A percentile compares a stretch with the other conserved stretches of the same genome.
Evolutionary conservation across 768 basidiomycete species (phyloP).

Genomic region (Termitomyces sp.): DNA sequence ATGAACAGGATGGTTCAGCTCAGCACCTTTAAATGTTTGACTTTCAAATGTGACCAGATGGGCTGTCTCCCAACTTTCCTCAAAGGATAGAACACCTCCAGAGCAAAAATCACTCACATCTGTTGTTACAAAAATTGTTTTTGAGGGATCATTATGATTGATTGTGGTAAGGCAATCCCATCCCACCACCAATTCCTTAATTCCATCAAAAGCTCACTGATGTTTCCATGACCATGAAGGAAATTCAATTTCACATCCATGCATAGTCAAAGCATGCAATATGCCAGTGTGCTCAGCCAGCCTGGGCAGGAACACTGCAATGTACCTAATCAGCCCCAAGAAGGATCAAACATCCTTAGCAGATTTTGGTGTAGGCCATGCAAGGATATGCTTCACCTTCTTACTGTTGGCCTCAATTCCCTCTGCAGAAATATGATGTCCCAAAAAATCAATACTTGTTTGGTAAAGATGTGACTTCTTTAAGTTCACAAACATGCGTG

Average conservation of each 20-base stretch:
- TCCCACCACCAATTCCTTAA: no score
- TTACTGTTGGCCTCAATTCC: constrained; percentile 1
- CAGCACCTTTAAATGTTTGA: no score
- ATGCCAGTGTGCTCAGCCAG: background rate
- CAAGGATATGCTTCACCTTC: constrained; percentile 18
- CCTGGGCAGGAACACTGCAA: constrained; percentile 1
- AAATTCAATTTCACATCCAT: background rate
- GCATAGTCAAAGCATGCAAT: background rate
- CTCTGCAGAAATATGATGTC: background rate
- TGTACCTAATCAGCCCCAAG: constrained; percentile 17
- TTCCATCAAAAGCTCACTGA: background rate
- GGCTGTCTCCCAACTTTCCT: no score
- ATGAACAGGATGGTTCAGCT: no score
- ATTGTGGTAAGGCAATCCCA: no score
- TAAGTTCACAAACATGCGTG: background rate
- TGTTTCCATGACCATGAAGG: background rate
- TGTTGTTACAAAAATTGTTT: no score
- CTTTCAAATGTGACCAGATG: no score
- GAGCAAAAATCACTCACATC: no score
- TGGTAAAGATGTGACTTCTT: background rate
- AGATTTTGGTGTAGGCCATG: constrained; percentile 16
- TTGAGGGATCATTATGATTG: no score
- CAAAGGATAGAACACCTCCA: no score
- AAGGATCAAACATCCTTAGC: constrained; percentile 13
- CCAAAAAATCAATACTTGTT: background rate